Conservation (phyloP, 106 monocot species). For the Acorus gramineus region DNA sequence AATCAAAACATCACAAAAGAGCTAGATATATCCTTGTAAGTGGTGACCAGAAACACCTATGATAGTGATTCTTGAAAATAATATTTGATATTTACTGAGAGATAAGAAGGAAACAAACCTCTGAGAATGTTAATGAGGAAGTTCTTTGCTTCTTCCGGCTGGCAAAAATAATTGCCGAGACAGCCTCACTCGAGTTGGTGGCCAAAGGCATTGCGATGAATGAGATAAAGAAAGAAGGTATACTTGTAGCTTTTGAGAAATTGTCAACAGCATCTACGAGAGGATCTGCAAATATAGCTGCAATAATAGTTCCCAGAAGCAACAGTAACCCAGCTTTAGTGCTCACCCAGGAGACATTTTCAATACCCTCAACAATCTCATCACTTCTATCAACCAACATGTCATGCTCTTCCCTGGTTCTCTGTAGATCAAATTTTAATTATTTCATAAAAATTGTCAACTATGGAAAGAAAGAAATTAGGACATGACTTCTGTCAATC, state of each 20-base stretch:
- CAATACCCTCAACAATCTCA: conserved; percentile 32
- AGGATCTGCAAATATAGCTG: conserved; percentile 63
- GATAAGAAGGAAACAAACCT: conserved; percentile 28
- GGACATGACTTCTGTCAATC: conserved; percentile 29
- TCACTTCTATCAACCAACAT: conserved; percentile 32
- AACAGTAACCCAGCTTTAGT: conserved; percentile 45
- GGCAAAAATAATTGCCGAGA: conserved; percentile 74
- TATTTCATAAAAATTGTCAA: no score
- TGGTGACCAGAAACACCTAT: no score
- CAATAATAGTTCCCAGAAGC: conserved; percentile 49
- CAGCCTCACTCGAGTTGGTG: conserved; percentile 76
- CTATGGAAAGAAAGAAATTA: no score
- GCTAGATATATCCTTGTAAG: no score
- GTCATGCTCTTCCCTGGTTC: conserved; percentile 49
- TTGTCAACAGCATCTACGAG: conserved; percentile 72
- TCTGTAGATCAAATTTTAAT: no score
- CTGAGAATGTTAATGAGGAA: conserved; percentile 67
- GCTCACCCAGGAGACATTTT: conserved; percentile 30
- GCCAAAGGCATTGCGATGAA: conserved; percentile 78
- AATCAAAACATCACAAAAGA: no score
- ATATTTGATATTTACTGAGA: neutral
- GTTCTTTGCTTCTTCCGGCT: conserved; percentile 60
- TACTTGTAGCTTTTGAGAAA: conserved; percentile 57
- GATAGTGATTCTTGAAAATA: no score
- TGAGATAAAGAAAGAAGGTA: conserved; percentile 74